Evolutionary conservation across 805 yeast species (phyloP).

Genomic region (Kluyveromyces aestuarii): DNA sequence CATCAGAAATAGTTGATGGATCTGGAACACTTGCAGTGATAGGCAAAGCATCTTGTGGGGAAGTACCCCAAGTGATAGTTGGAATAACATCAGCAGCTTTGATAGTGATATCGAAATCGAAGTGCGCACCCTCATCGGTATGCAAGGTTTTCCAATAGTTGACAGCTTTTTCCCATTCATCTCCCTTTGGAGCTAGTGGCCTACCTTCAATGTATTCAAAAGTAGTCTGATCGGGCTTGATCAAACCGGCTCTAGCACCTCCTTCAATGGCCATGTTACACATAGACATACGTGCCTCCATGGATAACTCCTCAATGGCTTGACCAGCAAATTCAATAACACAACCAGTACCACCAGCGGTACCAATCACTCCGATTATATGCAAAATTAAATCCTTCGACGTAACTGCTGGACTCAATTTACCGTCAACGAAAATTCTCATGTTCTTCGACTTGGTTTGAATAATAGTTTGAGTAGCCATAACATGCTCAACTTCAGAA

Average conservation of each 20-base stretch:
- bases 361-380: slow-evolving; percentile 93
- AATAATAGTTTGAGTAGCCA: slow-evolving; percentile 93
- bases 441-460: slow-evolving; percentile 94
- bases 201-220: slow-evolving; percentile 85
- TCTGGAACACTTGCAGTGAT: slow-evolving; percentile 87
- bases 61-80: slow-evolving; percentile 98
- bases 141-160: slow-evolving; percentile 82
- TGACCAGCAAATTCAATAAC: slow-evolving; percentile 96
- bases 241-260: slow-evolving; percentile 99
- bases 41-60: slow-evolving; percentile 97
- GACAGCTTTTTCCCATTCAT: slow-evolving; percentile 91
- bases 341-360: slow-evolving; percentile 98
- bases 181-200: slow-evolving; percentile 91
- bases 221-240: slow-evolving; percentile 87
- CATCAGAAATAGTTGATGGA: slow-evolving; percentile 64
- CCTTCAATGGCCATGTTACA: slow-evolving; percentile 99
- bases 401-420: slow-evolving; percentile 79
- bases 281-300: slow-evolving; percentile 99
- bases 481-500: slow-evolving; percentile 96
- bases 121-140: slow-evolving; percentile 83
- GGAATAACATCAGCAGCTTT: slow-evolving; percentile 83
- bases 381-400: slow-evolving; percentile 93
- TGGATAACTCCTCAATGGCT: slow-evolving; percentile 80
- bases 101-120: slow-evolving; percentile 76
- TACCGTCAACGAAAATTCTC: slow-evolving; percentile 82